Percentiles rank a stretch among this genome's conserved stretches.
Conservation (phyloP, 306 rosid genomes). For the Medicago ruthenica region DNA sequence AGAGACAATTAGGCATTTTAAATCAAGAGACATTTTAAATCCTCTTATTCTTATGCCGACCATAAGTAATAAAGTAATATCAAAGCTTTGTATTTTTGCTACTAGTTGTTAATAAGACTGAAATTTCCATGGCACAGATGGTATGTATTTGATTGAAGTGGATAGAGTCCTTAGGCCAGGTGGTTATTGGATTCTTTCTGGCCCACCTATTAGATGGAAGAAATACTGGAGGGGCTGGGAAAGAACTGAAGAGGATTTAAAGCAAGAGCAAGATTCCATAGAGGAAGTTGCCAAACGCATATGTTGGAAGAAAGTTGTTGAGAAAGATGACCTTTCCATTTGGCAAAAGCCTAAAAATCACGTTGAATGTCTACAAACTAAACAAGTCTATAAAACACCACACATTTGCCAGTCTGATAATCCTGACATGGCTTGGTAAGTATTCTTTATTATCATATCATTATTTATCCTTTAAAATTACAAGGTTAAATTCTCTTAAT, state of each 20-base stretch:
- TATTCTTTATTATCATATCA: background rate
- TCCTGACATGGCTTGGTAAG: slow-evolving; percentile 80
- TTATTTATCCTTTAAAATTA: no score
- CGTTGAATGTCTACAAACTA: slow-evolving; percentile 63
- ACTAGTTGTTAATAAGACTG: slow-evolving; percentile 1
- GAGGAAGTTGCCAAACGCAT: slow-evolving; percentile 72
- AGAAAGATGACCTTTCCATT: slow-evolving; percentile 76
- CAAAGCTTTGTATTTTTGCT: background rate
- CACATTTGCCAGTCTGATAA: slow-evolving; percentile 81
- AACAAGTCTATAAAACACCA: slow-evolving; percentile 64
- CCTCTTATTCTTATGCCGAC: no score
- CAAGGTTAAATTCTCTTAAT: no score
- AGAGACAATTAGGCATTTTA: no score
- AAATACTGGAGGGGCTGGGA: slow-evolving; percentile 94
- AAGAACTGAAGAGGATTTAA: slow-evolving; percentile 82
- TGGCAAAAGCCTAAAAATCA: slow-evolving; percentile 94
- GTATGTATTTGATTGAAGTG: slow-evolving; percentile 84
- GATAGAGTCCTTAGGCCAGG: slow-evolving; percentile 95
- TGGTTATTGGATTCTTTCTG: slow-evolving; percentile 97
- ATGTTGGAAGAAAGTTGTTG: slow-evolving; percentile 87
- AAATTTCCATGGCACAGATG: slow-evolving; percentile 57
- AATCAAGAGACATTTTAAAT: background rate
- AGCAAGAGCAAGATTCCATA: slow-evolving; percentile 78
- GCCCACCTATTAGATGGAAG: slow-evolving; percentile 93
- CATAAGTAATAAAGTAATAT: background rate